Conservation (phyloP, 257 asterid genomes). For the Lavandula angustifolia region DNA sequence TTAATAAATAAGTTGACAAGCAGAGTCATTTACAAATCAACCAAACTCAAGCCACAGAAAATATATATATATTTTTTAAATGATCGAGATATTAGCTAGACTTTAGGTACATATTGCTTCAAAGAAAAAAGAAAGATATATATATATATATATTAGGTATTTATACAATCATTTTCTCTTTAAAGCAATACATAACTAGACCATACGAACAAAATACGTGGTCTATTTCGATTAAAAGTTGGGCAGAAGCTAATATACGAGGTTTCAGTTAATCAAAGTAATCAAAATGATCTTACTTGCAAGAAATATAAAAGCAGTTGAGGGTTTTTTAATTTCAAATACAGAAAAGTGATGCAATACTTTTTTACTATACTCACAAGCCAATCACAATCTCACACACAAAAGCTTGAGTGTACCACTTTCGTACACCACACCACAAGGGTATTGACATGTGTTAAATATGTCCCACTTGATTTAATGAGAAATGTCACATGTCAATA, state of each 20-base stretch:
- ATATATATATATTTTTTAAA: too few species aligned
- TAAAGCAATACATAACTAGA: not conserved
- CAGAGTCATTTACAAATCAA: too few species aligned
- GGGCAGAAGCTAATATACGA: not conserved
- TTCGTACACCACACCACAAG: too few species aligned
- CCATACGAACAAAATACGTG: not conserved
- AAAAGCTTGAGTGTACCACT: too few species aligned
- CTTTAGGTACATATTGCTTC: not conserved
- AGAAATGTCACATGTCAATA: too few species aligned
- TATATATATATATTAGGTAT: too few species aligned
- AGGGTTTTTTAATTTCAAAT: not conserved
- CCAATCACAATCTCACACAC: not conserved
- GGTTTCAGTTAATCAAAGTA: not conserved
- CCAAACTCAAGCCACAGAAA: too few species aligned
- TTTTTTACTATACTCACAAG: slow-evolving; percentile 3
- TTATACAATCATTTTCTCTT: too few species aligned
- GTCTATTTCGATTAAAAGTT: not conserved
- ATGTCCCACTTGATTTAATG: too few species aligned
- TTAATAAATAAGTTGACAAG: too few species aligned
- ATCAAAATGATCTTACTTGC: slow-evolving; percentile 7
- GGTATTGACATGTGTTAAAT: too few species aligned
- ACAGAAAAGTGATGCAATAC: slow-evolving; percentile 18
- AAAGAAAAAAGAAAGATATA: not conserved
- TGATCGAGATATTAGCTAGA: too few species aligned
- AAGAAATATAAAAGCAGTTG: slow-evolving; percentile 1